Conservation (phyloP, 768 basidiomycete species). For the Lactarius quietus region DNA sequence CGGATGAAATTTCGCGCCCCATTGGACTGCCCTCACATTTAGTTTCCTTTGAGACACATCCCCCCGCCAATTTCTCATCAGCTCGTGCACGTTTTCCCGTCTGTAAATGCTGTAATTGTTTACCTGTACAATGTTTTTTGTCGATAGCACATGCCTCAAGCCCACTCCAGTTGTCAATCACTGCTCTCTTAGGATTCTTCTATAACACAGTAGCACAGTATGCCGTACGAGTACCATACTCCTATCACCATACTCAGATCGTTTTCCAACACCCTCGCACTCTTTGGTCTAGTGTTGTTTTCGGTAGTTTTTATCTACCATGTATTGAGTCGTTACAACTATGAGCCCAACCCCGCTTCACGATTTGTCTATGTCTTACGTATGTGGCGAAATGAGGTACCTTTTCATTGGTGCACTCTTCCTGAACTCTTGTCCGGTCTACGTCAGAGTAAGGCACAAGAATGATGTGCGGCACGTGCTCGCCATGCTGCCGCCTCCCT, state of each 20-base stretch:
- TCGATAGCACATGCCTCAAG: constrained; percentile 1
- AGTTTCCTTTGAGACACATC: constrained; percentile 6
- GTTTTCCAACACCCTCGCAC: background rate
- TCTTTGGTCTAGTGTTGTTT: background rate
- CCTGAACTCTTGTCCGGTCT: no score
- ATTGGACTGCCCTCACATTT: constrained; percentile 1
- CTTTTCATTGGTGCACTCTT: no score
- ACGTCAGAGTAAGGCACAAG: no score
- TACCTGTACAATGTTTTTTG: constrained; percentile 16
- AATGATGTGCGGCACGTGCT: no score
- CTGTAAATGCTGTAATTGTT: constrained; percentile 18
- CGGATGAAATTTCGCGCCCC: constrained; percentile 11
- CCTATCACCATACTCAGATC: constrained; percentile 4
- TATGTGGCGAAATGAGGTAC: no score
- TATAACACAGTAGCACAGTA: constrained; percentile 17
- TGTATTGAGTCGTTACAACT: constrained; percentile 15
- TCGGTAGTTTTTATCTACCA: background rate
- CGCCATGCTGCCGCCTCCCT: no score
- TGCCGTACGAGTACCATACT: constrained; percentile 1
- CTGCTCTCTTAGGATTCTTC: constrained; percentile 12
- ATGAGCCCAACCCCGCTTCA: background rate
- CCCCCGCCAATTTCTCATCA: constrained; percentile 9
- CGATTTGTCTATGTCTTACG: background rate
- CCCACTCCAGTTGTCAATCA: constrained; percentile 8
- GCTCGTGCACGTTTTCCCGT: background rate